These are phyloP conservation scores for Silene uniflora DNA, from an alignment of 148 eudicot genomes.

Conservation along the genomic window DNA sequence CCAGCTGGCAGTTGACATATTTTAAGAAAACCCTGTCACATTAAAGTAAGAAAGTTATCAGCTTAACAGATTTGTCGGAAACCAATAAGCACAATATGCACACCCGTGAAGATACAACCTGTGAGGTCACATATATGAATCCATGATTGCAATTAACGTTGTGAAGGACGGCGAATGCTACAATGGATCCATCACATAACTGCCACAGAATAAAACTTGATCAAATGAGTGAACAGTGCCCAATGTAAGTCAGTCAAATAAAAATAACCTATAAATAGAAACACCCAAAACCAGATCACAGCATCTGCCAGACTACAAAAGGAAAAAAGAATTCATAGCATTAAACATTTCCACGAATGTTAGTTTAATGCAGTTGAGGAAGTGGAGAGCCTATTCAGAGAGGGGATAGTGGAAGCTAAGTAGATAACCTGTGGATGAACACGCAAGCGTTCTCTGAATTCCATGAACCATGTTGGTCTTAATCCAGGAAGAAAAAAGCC, in stretches of 20 bases:
- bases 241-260: not conserved
- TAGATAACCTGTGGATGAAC: conserved; percentile 90
- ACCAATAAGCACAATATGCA: not conserved
- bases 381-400: not conserved
- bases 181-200: conserved; percentile 93
- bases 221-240: not conserved
- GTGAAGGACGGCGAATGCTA: conserved; percentile 93
- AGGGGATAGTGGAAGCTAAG: conserved; percentile 3
- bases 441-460: conserved; percentile 85
- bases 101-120: conserved; percentile 43
- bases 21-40: conserved; percentile 73
- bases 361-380: not conserved
- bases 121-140: conserved; percentile 79
- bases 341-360: not conserved
- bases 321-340: not conserved
- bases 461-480: conserved; percentile 94
- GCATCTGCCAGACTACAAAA: not conserved
- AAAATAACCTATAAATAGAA: conserved; percentile 5
- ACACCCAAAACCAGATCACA: not conserved
- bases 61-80: conserved; percentile 1
- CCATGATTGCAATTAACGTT: conserved; percentile 97
- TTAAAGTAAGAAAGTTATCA: conserved; percentile 5
- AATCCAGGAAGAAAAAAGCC: conserved; percentile 81
- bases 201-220: conserved; percentile 33
- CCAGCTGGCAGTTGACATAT: conserved; percentile 82